Conservation (phyloP, 2,329 filamentous ascomycete genomes). For the Aspergillus novoparasiticus region DNA sequence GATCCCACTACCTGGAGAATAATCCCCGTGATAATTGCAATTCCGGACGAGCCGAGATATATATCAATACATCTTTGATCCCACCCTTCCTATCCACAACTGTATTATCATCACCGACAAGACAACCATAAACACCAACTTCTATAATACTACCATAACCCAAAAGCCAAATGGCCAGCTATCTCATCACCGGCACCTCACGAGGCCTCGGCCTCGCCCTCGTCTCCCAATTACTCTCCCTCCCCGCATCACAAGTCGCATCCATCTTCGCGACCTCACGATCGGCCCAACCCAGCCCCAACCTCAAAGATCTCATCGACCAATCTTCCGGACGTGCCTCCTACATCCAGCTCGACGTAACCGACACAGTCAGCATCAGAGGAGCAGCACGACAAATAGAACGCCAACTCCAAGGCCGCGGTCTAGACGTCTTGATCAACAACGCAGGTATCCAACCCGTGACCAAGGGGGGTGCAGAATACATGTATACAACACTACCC, state of each 20-base stretch:
- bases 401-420: conserved; percentile 36
- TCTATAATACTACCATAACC: too few relatives aligned
- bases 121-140: too few relatives aligned
- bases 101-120: too few relatives aligned
- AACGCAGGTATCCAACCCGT: conserved; percentile 43
- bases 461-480: conserved; percentile 17
- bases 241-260: conserved; percentile 37
- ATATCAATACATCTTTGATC: background rate
- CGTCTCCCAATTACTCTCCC: conserved; percentile 30
- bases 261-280: conserved; percentile 48
- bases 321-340: conserved; percentile 39
- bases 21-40: too few relatives aligned
- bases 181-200: conserved; percentile 40
- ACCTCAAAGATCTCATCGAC: conserved; percentile 39
- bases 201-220: conserved; percentile 43
- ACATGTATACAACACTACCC: conserved; percentile 24
- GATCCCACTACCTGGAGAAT: too few relatives aligned
- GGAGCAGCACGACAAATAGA: conserved; percentile 39
- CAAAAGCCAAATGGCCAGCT: conserved; percentile 34
- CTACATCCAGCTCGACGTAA: conserved; percentile 43
- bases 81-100: too few relatives aligned
- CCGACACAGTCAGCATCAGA: conserved; percentile 36
- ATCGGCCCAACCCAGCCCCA: conserved; percentile 27
- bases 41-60: background rate
- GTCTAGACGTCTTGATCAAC: conserved; percentile 52